phyloP scores from a whole-genome alignment of 2,329 filamentous ascomycete species.

The Neoascochyta sp. region DNA sequence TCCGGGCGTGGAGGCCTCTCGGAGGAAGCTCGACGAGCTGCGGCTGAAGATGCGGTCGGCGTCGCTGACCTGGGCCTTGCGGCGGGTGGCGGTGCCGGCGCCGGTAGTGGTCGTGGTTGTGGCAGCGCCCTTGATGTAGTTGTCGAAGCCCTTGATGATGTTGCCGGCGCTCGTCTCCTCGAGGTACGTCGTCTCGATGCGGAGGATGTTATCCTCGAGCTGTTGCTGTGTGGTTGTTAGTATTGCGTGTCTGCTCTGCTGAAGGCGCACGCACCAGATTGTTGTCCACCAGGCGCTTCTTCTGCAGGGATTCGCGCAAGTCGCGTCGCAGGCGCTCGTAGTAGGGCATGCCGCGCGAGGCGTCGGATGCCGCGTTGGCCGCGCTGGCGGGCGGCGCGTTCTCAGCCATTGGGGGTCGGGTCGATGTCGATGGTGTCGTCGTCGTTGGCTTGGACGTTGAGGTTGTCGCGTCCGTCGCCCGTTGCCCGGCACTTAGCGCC shows the following conservation, averaged over 20 bases:
- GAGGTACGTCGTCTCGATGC: conserved; percentile 81
- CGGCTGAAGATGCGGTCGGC: conserved; percentile 67
- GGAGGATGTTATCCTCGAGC: conserved; percentile 77
- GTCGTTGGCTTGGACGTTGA: neutral
- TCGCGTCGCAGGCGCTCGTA: conserved; percentile 70
- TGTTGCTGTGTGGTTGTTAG: conserved; percentile 52
- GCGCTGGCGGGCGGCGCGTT: conserved; percentile 42
- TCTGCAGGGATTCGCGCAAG: conserved; percentile 62
- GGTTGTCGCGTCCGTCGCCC: conserved; percentile 1
- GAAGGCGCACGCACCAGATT: conserved; percentile 53
- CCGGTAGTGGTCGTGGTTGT: conserved; percentile 51
- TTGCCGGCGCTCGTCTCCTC: conserved; percentile 83
- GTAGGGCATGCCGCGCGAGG: conserved; percentile 56
- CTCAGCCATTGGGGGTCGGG: conserved; percentile 45
- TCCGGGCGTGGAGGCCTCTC: conserved; percentile 40
- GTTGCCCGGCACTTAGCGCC: neutral
- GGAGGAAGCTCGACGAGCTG: conserved; percentile 40
- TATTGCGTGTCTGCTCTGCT: no score
- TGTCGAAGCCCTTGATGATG: conserved; percentile 96
- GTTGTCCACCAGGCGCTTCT: conserved; percentile 61
- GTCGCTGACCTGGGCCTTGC: conserved; percentile 61
- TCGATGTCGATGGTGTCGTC: neutral
- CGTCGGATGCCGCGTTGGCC: conserved; percentile 41
- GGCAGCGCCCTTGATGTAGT: conserved; percentile 88
- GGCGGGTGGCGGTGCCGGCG: conserved; percentile 49